Evolutionary conservation across 2,329 filamentous ascomycete species (phyloP).

Genomic region (Cucurbitaria berberidis): DNA sequence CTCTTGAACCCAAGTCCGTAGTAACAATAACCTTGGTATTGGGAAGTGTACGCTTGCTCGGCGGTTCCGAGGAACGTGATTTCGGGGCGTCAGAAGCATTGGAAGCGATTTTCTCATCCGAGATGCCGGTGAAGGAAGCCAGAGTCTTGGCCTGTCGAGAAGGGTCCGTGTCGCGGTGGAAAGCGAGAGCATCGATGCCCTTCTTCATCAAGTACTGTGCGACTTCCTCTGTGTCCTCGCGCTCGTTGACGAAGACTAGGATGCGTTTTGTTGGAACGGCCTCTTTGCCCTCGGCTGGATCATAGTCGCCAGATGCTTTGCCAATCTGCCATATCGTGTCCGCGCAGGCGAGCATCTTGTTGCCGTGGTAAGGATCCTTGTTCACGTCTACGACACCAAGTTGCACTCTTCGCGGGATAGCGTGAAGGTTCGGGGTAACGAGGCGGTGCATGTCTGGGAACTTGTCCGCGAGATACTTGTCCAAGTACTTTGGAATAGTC

Average conservation of each 20-base stretch:
- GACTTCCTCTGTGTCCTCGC: conserved; percentile 83
- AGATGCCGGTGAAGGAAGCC: conserved; percentile 64
- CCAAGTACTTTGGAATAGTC: conserved; percentile 89
- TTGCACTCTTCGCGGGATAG: conserved; percentile 92
- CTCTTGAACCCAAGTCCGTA: conserved; percentile 88
- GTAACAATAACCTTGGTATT: conserved; percentile 93
- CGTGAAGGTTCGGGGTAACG: conserved; percentile 93
- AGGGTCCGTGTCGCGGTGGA: conserved; percentile 84
- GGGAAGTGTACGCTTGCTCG: conserved; percentile 59
- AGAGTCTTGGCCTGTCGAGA: conserved; percentile 79
- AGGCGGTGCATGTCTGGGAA: conserved; percentile 86
- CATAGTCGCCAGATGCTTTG: conserved; percentile 65
- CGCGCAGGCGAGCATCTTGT: conserved; percentile 90
- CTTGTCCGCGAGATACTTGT: conserved; percentile 78
- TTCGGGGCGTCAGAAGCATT: not conserved
- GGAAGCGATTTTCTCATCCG: conserved; percentile 1
- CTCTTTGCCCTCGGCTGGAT: conserved; percentile 54
- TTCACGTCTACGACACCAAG: conserved; percentile 91
- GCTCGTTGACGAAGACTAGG: conserved; percentile 95
- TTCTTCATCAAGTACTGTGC: conserved; percentile 80
- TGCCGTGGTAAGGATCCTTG: conserved; percentile 90
- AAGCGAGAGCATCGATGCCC: conserved; percentile 84
- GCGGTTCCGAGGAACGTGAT: conserved; percentile 5
- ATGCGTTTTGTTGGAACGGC: conserved; percentile 78
- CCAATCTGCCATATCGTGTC: conserved; percentile 95